These are phyloP conservation scores for Cyberlindnera petersonii DNA, from an alignment of 805 yeast genomes.

Conservation along the genomic window DNA sequence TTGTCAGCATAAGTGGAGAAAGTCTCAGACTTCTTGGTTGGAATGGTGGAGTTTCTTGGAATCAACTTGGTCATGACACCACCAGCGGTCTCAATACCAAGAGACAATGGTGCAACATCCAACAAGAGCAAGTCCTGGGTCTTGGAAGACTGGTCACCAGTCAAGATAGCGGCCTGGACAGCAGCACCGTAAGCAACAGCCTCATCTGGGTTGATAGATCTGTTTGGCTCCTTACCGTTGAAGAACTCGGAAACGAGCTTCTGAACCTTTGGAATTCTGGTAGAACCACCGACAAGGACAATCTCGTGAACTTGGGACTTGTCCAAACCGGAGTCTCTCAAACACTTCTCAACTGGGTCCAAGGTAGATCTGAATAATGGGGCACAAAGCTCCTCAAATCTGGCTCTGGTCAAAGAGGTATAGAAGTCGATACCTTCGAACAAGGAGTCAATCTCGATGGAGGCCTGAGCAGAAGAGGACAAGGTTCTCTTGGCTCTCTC, in stretches of 20 bases:
- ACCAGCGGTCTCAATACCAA: slow-evolving; percentile 99
- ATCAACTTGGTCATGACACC: slow-evolving; percentile 98
- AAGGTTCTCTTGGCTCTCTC: slow-evolving; percentile 74
- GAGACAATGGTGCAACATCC: slow-evolving; percentile 96
- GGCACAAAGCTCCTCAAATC: slow-evolving; percentile 95
- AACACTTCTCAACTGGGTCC: slow-evolving; percentile 93
- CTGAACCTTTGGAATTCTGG: slow-evolving; percentile 97
- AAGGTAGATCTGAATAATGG: slow-evolving; percentile 90
- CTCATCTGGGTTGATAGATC: slow-evolving; percentile 96
- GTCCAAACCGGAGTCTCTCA: slow-evolving; percentile 86
- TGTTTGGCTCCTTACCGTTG: slow-evolving; percentile 96
- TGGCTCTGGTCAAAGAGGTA: slow-evolving; percentile 94
- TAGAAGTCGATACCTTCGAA: slow-evolving; percentile 95
- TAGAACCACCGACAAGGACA: slow-evolving; percentile 96
- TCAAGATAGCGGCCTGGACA: slow-evolving; percentile 93
- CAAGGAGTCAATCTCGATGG: slow-evolving; percentile 91
- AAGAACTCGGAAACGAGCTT: slow-evolving; percentile 93
- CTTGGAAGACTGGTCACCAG: slow-evolving; percentile 95
- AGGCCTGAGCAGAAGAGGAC: slow-evolving; percentile 92
- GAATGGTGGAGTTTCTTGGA: slow-evolving; percentile 95
- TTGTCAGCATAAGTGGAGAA: slow-evolving; percentile 97
- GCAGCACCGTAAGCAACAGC: slow-evolving; percentile 99
- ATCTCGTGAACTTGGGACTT: slow-evolving; percentile 88
- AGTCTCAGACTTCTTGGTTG: slow-evolving; percentile 95
- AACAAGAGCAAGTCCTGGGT: slow-evolving; percentile 91